Evolutionary conservation across 495 filamentous ascomycete species (phyloP).

Genomic region (Penicillium goetzii): DNA sequence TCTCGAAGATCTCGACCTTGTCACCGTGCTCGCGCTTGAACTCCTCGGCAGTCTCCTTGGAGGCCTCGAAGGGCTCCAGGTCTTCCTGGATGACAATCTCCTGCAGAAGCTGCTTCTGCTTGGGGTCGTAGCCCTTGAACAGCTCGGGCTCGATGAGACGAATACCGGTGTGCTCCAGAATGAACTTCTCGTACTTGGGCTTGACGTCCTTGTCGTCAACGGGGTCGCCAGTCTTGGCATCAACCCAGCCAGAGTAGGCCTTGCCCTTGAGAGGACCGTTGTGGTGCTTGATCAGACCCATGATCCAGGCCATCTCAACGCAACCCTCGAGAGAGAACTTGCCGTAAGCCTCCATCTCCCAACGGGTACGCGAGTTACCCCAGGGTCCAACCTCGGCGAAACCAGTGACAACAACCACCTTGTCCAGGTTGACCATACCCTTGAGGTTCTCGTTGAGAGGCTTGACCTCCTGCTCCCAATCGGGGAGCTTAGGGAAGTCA

Average conservation of each 20-base stretch:
- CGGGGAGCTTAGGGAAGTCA: slow-evolving; percentile 84
- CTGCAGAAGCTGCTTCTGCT: slow-evolving; percentile 97
- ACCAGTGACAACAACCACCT: slow-evolving; percentile 95
- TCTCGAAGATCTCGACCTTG: slow-evolving; percentile 96
- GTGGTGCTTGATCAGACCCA: slow-evolving; percentile 98
- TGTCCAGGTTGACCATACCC: slow-evolving; percentile 98
- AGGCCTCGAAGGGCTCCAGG: slow-evolving; percentile 94
- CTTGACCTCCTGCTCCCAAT: slow-evolving; percentile 89
- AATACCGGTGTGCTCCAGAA: slow-evolving; percentile 96
- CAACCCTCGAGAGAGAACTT: slow-evolving; percentile 97
- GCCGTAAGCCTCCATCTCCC: slow-evolving; percentile 98
- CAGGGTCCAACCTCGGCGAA: slow-evolving; percentile 96
- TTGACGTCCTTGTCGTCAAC: slow-evolving; percentile 99
- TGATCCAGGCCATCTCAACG: slow-evolving; percentile 99
- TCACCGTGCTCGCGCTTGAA: slow-evolving; percentile 97
- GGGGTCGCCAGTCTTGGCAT: slow-evolving; percentile 88
- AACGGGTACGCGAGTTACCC: slow-evolving; percentile 96
- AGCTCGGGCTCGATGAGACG: slow-evolving; percentile 97
- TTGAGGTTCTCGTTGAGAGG: slow-evolving; percentile 85
- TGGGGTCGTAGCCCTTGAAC: slow-evolving; percentile 96
- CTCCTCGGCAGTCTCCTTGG: slow-evolving; percentile 95
- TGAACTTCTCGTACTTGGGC: slow-evolving; percentile 91
- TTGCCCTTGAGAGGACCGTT: slow-evolving; percentile 98
- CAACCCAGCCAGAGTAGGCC: slow-evolving; percentile 96
- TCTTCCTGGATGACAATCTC: slow-evolving; percentile 97